Evolutionary conservation across 2,329 filamentous ascomycete species (phyloP).

Genomic region (Bisporella sp.): DNA sequence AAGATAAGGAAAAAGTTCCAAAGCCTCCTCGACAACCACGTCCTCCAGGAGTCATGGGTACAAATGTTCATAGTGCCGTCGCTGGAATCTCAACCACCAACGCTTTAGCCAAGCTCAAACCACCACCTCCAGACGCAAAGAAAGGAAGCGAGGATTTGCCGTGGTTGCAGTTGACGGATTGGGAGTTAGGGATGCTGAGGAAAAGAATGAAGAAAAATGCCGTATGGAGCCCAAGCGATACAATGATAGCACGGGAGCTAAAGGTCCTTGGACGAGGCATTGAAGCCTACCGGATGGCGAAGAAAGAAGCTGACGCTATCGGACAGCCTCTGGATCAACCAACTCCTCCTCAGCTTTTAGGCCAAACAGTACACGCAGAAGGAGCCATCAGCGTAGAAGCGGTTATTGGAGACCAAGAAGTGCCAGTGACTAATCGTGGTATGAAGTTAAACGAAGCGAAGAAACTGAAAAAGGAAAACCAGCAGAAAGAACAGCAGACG

Average conservation of each 20-base stretch:
- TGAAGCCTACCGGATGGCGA: conserved; percentile 54
- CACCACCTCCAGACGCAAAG: conserved; percentile 52
- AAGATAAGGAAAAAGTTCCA: conserved; percentile 16
- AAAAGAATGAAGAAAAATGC: conserved; percentile 92
- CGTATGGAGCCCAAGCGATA: conserved; percentile 76
- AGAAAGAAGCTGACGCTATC: conserved; percentile 57
- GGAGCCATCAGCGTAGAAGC: conserved; percentile 48
- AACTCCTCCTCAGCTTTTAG: conserved; percentile 25
- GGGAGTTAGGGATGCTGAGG: conserved; percentile 60
- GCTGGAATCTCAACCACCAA: conserved; percentile 31
- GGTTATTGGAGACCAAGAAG: conserved; percentile 50
- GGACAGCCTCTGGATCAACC: conserved; percentile 51
- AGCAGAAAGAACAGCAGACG: conserved; percentile 58
- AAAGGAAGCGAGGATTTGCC: conserved; percentile 53
- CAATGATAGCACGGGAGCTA: conserved; percentile 77
- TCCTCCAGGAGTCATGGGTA: conserved; percentile 27
- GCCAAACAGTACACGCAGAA: conserved; percentile 42
- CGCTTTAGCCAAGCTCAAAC: conserved; percentile 36
- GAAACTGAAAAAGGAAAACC: conserved; percentile 70
- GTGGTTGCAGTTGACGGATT: conserved; percentile 59
- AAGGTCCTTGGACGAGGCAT: conserved; percentile 62
- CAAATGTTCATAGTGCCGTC: conserved; percentile 28
- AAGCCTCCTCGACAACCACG: conserved; percentile 23
- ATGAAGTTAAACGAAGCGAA: conserved; percentile 77
- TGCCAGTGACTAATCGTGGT: conserved; percentile 59